Evolutionary conservation across 2,329 filamentous ascomycete species (phyloP).

Genomic region (Atkinsonella texensis): DNA sequence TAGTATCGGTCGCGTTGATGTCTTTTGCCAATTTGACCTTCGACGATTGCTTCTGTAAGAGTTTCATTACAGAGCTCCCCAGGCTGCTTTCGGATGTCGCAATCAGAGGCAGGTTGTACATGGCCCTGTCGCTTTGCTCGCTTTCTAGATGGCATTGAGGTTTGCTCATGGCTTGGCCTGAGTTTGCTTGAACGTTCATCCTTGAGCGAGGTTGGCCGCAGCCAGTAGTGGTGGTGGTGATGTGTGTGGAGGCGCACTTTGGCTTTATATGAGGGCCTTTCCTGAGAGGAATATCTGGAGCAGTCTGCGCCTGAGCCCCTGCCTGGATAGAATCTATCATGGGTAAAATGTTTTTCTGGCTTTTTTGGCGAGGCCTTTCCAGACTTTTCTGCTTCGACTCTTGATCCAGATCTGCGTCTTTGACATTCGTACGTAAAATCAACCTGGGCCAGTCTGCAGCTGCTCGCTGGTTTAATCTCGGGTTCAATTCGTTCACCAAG

Average conservation of each 20-base stretch:
- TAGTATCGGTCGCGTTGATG: conserved; percentile 19
- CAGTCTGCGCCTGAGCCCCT: not conserved
- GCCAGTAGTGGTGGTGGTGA: conserved; percentile 52
- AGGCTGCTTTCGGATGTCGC: conserved; percentile 10
- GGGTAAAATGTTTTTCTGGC: not conserved
- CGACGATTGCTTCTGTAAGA: conserved; percentile 16
- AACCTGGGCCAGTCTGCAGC: conserved; percentile 5
- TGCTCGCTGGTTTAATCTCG: not conserved
- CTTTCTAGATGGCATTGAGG: not conserved
- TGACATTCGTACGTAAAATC: not conserved
- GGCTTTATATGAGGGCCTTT: not conserved
- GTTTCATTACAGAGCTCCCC: conserved; percentile 11
- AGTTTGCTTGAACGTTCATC: not conserved
- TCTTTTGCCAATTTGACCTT: conserved; percentile 9
- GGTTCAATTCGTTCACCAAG: not conserved
- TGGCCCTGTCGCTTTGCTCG: conserved; percentile 8
- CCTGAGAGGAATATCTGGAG: not conserved
- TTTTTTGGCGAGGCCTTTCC: too few relatives aligned
- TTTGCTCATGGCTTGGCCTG: not conserved
- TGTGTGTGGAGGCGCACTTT: conserved; percentile 43
- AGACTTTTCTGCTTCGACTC: not conserved
- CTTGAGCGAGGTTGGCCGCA: conserved; percentile 21
- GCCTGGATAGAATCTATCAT: not conserved
- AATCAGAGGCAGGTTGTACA: conserved; percentile 13
- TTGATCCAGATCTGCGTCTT: not conserved